Evolutionary conservation across 495 filamentous ascomycete genomes (phyloP), one percentile per base, ranked within the genome.

Genomic region (Hypoxylon rickii): DNA sequence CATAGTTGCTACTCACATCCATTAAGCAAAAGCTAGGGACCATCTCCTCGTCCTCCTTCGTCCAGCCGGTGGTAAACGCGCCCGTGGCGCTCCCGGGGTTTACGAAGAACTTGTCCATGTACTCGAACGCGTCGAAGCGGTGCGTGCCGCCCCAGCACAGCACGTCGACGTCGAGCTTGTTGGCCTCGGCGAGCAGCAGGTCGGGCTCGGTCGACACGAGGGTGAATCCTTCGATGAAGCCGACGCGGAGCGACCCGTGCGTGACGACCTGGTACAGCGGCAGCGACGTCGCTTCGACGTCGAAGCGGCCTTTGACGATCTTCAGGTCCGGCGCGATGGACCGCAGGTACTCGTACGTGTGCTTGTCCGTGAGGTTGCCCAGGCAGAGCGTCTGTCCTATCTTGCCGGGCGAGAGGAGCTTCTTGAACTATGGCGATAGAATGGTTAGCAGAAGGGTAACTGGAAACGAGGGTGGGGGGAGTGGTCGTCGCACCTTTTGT

Each of bases 41-140:
- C 51, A 89, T 88, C 31, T 95, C 90, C 68, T 96, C 92, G 15
- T 81, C 43, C 73, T 79, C 80, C 76, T 83, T 51, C 22, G 69
- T 66, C 69, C 71, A 75, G 22, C 71, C 72, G 0, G 85, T 86
- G 36, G 84, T 86, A 67, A 91, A 83, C 0, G 92, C 92, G 8
- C 91, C 91, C 7, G 90, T 95, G 16, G 89, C 92, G 71, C 89
- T 95, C n/a, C 94, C 94, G 1, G 94, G 94, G 68, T 97, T 98
- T 36, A 98, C 86, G 73, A 98, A 98, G 77, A 98, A 98, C 71
- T 95, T 90, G 44, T 94, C 95, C 78, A 97, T 95, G 74, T 97
- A 86, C 78, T 98, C 95, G 67, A 96, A 98, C 21, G 95, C 96
- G 76, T 99, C 94, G 69, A 99, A 99, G 10, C 85, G 80, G 75